Percentiles rank a stretch among this genome's conserved stretches.
These are phyloP conservation scores for Trichoderma pleuroti DNA, from an alignment of 2,329 filamentous ascomycete species.

Conservation along the genomic window DNA sequence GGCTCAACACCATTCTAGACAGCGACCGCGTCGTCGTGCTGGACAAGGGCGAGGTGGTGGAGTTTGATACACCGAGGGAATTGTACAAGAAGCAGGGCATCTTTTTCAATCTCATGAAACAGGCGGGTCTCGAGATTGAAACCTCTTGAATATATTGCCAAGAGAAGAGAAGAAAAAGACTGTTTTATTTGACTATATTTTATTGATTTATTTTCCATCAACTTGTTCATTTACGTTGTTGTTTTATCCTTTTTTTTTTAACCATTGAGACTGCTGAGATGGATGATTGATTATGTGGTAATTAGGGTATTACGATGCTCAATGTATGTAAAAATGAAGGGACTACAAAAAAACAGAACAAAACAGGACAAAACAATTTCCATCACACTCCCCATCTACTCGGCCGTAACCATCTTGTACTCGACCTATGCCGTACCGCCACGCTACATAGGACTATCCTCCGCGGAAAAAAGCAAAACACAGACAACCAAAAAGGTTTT, in stretches of 20 bases:
- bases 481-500: neutral
- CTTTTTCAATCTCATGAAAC: slow-evolving; percentile 88
- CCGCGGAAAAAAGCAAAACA: neutral
- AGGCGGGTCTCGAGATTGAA: slow-evolving; percentile 69
- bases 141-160: slow-evolving; percentile 22
- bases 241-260: neutral
- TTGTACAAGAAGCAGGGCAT: slow-evolving; percentile 71
- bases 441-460: neutral
- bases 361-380: neutral
- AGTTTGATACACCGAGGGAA: slow-evolving; percentile 83
- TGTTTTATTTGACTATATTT: neutral
- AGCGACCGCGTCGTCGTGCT: slow-evolving; percentile 89
- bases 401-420: neutral
- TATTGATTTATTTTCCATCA: neutral
- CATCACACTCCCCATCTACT: neutral
- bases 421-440: neutral
- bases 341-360: neutral
- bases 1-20: slow-evolving; percentile 94
- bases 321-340: slow-evolving; percentile 8
- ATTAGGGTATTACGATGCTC: neutral
- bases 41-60: slow-evolving; percentile 82
- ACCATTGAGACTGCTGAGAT: neutral
- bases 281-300: neutral
- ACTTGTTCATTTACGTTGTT: neutral
- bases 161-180: neutral